Conservation (phyloP, 768 basidiomycete species). For the Mycena kentingensis region DNA sequence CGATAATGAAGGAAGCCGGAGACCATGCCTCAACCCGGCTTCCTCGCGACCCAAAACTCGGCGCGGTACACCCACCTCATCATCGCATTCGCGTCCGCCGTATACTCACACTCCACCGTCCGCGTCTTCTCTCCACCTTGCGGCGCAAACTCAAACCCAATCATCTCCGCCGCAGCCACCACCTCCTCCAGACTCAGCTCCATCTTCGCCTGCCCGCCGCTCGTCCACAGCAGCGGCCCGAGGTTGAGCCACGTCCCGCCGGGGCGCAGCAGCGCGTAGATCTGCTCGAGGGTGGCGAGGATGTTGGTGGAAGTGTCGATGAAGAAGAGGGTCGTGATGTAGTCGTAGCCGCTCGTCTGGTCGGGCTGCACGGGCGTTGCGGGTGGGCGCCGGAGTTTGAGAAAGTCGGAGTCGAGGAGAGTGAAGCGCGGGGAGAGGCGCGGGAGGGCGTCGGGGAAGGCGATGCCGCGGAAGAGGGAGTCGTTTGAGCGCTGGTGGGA, state of each 20-base stretch:
- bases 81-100: conserved; percentile 61
- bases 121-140: conserved; percentile 32
- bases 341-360: conserved; percentile 49
- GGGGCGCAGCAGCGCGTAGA: conserved; percentile 55
- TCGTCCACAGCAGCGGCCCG: conserved; percentile 67
- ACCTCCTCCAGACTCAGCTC: conserved; percentile 71
- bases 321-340: conserved; percentile 66
- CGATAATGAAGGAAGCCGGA: too few species aligned
- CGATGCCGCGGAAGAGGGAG: conserved; percentile 51
- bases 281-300: conserved; percentile 55
- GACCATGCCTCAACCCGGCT: conserved; percentile 25
- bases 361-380: conserved; percentile 1
- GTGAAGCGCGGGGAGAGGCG: conserved; percentile 43
- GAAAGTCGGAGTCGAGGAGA: conserved; percentile 61
- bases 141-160: conserved; percentile 53
- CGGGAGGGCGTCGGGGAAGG: conserved; percentile 65
- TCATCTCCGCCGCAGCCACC: conserved; percentile 45
- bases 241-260: conserved; percentile 74
- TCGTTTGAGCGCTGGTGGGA: conserved; percentile 61
- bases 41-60: conserved; percentile 67
- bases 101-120: conserved; percentile 67
- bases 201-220: conserved; percentile 53
- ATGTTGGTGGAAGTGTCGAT: conserved; percentile 63
- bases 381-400: conserved; percentile 36
- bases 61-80: conserved; percentile 71